These are phyloP conservation scores for Corynespora cassiicola DNA, from an alignment of 2,329 filamentous ascomycete genomes.

Conservation along the genomic window DNA sequence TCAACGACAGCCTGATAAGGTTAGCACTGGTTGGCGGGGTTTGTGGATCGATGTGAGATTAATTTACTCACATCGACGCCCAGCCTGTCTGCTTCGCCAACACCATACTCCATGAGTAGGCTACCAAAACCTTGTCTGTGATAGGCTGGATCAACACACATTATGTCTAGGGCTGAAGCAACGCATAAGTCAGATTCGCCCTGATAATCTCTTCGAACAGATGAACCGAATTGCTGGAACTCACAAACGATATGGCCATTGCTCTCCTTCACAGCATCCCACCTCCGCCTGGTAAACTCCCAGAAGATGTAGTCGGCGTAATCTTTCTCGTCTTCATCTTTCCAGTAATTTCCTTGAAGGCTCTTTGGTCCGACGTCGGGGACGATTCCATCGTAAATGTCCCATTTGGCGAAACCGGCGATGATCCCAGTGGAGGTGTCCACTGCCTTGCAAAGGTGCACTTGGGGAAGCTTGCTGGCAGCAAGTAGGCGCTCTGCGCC, in stretches of 20 bases:
- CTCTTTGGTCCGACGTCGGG: constrained; percentile 4
- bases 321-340: constrained; percentile 11
- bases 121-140: constrained; percentile 43
- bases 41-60: not conserved
- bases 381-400: constrained; percentile 10
- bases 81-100: constrained; percentile 37
- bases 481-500: constrained; percentile 11
- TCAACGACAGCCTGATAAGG: constrained; percentile 9
- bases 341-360: constrained; percentile 9
- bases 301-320: constrained; percentile 8
- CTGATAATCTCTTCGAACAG: no score
- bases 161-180: constrained; percentile 17
- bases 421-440: constrained; percentile 5
- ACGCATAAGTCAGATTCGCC: not conserved
- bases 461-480: not conserved
- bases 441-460: constrained; percentile 7
- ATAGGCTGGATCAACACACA: constrained; percentile 40
- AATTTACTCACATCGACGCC: constrained; percentile 9
- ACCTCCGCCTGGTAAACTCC: constrained; percentile 7
- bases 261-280: constrained; percentile 6
- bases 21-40: no score
- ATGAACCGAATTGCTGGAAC: no score
- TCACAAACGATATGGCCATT: constrained; percentile 11
- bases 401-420: constrained; percentile 14
- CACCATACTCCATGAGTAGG: constrained; percentile 39